A percentile compares a stretch with the other conserved stretches of the same genome.
Evolutionary conservation across 2,329 filamentous ascomycete species (phyloP).

Genomic region (Didymella glomerata): DNA sequence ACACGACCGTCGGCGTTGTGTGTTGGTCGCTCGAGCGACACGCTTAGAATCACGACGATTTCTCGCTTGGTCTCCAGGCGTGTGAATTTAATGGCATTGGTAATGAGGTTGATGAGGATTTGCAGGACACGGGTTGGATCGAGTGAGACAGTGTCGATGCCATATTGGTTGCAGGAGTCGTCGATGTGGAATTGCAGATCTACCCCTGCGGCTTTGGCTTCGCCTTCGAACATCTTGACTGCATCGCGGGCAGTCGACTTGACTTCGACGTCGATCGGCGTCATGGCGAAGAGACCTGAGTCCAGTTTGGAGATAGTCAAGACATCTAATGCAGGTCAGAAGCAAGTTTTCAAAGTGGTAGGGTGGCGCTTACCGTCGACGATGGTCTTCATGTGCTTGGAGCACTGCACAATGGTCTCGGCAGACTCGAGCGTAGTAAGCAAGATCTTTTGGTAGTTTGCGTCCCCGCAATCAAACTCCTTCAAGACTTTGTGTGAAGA

Average conservation of each 20-base stretch:
- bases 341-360: too few species aligned
- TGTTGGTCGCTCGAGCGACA: slow-evolving; percentile 41
- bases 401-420: slow-evolving; percentile 56
- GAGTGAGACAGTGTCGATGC: slow-evolving; percentile 50
- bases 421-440: slow-evolving; percentile 46
- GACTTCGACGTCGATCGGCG: slow-evolving; percentile 50
- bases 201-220: slow-evolving; percentile 44
- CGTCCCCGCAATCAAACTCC: slow-evolving; percentile 16
- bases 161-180: slow-evolving; percentile 46
- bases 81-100: slow-evolving; percentile 58
- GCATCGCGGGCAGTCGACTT: slow-evolving; percentile 46
- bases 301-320: slow-evolving; percentile 57
- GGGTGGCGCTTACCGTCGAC: slow-evolving; percentile 54
- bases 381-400: slow-evolving; percentile 57
- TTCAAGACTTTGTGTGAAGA: slow-evolving; percentile 20
- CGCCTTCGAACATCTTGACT: slow-evolving; percentile 51
- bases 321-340: too few species aligned
- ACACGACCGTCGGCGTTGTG: slow-evolving; percentile 40
- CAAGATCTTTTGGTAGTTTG: slow-evolving; percentile 25
- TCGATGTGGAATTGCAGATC: slow-evolving; percentile 45
- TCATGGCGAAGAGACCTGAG: slow-evolving; percentile 53
- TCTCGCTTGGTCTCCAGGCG: slow-evolving; percentile 39
- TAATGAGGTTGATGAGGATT: slow-evolving; percentile 51
- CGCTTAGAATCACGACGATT: slow-evolving; percentile 50
- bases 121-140: slow-evolving; percentile 55